phyloP scores from a whole-genome alignment of 345 rosid genomes.

The Bruguiera sexangula region DNA sequence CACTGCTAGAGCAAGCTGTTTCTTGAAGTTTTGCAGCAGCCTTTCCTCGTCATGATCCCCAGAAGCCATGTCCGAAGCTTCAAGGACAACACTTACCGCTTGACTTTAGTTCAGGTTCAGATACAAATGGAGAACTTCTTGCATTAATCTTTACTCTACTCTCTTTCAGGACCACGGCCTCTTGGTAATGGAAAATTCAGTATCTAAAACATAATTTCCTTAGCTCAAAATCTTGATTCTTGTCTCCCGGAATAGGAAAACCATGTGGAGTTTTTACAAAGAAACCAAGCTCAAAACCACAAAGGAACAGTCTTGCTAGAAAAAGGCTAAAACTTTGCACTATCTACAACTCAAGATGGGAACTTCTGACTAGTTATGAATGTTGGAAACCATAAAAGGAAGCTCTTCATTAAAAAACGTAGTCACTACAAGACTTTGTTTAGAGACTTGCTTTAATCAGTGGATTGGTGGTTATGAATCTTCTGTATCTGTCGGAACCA shows the following conservation, averaged over 20 bases:
- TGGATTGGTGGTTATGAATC: background rate
- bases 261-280: background rate
- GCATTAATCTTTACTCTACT: background rate
- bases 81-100: background rate
- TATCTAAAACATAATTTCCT: background rate
- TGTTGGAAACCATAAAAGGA: background rate
- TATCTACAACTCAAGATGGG: slow-evolving; percentile 2
- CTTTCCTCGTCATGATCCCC: slow-evolving; percentile 32
- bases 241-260: slow-evolving; percentile 1
- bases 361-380: background rate
- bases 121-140: background rate
- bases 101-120: slow-evolving; percentile 8
- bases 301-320: background rate
- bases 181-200: background rate
- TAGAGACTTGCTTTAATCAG: background rate
- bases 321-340: background rate
- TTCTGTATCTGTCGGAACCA: background rate
- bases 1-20: slow-evolving; percentile 78
- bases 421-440: background rate
- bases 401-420: too few relatives aligned
- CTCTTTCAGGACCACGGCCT: background rate
- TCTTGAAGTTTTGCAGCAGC: slow-evolving; percentile 56
- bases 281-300: background rate
- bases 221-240: background rate
- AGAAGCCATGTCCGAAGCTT: slow-evolving; percentile 30